Conservation (phyloP, 768 basidiomycete genomes). For the Calocera cornea region DNA sequence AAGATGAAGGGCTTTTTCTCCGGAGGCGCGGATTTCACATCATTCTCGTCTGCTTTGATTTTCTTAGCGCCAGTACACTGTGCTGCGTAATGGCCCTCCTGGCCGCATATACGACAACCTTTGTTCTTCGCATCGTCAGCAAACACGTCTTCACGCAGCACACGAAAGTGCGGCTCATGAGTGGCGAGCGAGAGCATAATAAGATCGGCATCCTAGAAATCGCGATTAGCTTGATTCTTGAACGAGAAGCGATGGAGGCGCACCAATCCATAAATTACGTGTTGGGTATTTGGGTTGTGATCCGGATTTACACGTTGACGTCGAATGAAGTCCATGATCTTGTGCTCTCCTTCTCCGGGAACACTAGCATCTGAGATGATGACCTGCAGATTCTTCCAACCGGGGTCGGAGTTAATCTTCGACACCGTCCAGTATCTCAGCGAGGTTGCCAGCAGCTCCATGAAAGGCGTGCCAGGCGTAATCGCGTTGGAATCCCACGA, state of each 20-base stretch:
- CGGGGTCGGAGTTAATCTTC: slow-evolving; percentile 89
- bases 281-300: slow-evolving; percentile 89
- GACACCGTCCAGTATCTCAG: slow-evolving; percentile 92
- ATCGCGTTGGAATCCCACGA: slow-evolving; percentile 98
- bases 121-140: slow-evolving; percentile 54
- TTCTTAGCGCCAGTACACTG: slow-evolving; percentile 77
- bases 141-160: slow-evolving; percentile 96
- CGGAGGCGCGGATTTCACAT: slow-evolving; percentile 30
- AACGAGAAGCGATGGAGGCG: slow-evolving; percentile 20
- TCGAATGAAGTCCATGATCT: slow-evolving; percentile 98
- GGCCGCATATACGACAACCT: slow-evolving; percentile 84
- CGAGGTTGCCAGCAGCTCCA: slow-evolving; percentile 78
- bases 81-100: slow-evolving; percentile 88
- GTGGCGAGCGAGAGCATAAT: slow-evolving; percentile 98
- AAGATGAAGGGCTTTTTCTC: slow-evolving; percentile 97
- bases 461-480: slow-evolving; percentile 91
- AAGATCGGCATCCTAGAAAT: slow-evolving; percentile 83
- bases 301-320: slow-evolving; percentile 73
- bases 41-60: slow-evolving; percentile 40
- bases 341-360: slow-evolving; percentile 98
- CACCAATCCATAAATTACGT: slow-evolving; percentile 96
- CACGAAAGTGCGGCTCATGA: slow-evolving; percentile 95
- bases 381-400: slow-evolving; percentile 91
- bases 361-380: slow-evolving; percentile 95
- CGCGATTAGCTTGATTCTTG: background rate